Percentiles rank a stretch among this genome's conserved stretches.
These are phyloP conservation scores for Suillus tomentosus DNA, from an alignment of 768 basidiomycete genomes.

Conservation along the genomic window DNA sequence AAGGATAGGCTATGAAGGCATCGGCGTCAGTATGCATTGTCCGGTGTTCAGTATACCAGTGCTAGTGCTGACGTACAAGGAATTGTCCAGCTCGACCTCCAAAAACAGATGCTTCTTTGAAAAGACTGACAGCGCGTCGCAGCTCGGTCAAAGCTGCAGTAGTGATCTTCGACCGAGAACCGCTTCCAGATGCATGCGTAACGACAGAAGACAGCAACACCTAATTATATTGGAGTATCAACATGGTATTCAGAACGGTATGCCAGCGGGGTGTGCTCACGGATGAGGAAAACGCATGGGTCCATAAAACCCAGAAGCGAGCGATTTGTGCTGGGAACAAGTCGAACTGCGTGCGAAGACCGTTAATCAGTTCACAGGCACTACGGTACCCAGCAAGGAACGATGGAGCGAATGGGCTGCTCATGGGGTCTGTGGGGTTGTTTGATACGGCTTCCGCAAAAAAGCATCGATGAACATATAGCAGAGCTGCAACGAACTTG, in stretches of 20 bases:
- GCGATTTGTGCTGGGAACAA: slow-evolving; percentile 59
- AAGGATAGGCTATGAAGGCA: slow-evolving; percentile 58
- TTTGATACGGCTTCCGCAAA: slow-evolving; percentile 73
- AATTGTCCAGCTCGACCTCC: slow-evolving; percentile 75
- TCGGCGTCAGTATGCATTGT: not conserved
- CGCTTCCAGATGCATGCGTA: slow-evolving; percentile 53
- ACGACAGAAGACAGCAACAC: slow-evolving; percentile 80
- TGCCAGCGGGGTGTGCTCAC: slow-evolving; percentile 37
- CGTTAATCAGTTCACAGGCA: slow-evolving; percentile 58
- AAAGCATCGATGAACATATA: slow-evolving; percentile 76
- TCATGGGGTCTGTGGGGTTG: slow-evolving; percentile 66
- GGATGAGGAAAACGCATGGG: slow-evolving; percentile 67
- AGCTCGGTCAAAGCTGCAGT: slow-evolving; percentile 70
- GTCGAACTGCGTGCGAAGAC: slow-evolving; percentile 49
- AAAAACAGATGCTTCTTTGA: slow-evolving; percentile 58
- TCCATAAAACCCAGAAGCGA: slow-evolving; percentile 74
- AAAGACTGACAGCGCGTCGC: slow-evolving; percentile 59
- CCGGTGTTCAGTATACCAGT: not conserved
- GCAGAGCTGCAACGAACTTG: slow-evolving; percentile 46
- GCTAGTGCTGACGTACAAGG: slow-evolving; percentile 44
- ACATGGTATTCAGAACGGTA: slow-evolving; percentile 4
- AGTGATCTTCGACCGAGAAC: slow-evolving; percentile 62
- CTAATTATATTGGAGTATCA: slow-evolving; percentile 35
- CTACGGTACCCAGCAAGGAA: slow-evolving; percentile 70
- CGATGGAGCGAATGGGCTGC: slow-evolving; percentile 64